Base-by-base conservation (phyloP, 139 green algal species). In the Medakamo hakoo region DNA sequence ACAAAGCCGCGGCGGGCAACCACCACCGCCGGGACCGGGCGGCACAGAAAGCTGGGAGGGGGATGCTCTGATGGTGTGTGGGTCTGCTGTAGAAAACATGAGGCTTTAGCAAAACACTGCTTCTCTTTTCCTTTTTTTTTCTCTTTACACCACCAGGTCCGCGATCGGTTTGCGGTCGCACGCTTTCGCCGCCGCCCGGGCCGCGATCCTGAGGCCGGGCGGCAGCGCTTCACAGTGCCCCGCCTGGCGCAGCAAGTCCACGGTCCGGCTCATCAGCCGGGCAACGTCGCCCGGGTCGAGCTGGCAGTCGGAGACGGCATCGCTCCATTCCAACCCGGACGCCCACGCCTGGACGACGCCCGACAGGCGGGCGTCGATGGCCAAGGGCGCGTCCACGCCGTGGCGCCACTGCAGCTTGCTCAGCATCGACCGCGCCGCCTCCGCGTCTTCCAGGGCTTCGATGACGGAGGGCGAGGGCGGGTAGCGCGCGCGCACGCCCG, bases 251-350 rank as follows among this genome's bases (percentile, higher is more conserved):
- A 94, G 71, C 63, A 93, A 49, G 71, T 95, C 88, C 3, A 75
- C 63, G 21, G 83, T 90, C 60, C 88, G 75, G 4, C 75, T 81
- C 30, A 95, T 74, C 60, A 95, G 75, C 3, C 86, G 74, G 3
- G 84, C 85, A 28, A 95, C 71, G 71, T 95, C 88, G 1, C 88
- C 88, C 49, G 92, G 87, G 59, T 95, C 88, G 58, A 95, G 58
- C 27, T 59, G 72, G 52, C 70, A 80, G 67, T 86, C 81, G 14
- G 58, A 56, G 65, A 80, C 86, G 30, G 88, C 58, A 63, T 87
- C 68, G 2, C 63, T 25, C 86, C 86, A 93, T 1, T 4, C 25
- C 32, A 67, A 69, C 19, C 86, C 86, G 19, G 73, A 74, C 21
- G 84, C 81, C 87, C 87, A 94, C 1, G 79, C 83, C 76, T 93